These are phyloP conservation scores for Populus hybrid DNA, from an alignment of 441 rosid species.

Conservation along the genomic window DNA sequence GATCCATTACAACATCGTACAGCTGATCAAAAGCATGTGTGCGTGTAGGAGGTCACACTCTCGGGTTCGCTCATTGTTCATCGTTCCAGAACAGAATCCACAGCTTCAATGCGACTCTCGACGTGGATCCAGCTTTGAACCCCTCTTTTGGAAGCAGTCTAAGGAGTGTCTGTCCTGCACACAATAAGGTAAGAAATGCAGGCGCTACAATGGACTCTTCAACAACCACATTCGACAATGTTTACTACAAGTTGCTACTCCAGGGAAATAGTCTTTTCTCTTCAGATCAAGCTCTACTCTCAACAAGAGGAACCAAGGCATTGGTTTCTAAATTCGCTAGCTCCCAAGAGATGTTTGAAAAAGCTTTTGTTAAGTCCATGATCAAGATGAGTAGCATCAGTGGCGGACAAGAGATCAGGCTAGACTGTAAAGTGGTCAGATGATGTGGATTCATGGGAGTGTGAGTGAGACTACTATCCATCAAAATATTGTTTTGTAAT, in stretches of 20 bases:
- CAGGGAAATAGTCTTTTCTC: slow-evolving; percentile 44
- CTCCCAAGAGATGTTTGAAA: slow-evolving; percentile 28
- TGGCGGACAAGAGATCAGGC: slow-evolving; percentile 38
- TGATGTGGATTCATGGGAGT: background rate
- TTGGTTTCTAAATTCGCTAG: slow-evolving; percentile 40
- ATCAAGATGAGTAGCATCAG: slow-evolving; percentile 40
- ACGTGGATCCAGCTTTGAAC: slow-evolving; percentile 44
- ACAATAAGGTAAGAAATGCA: slow-evolving; percentile 37
- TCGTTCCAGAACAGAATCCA: slow-evolving; percentile 57
- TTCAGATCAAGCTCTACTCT: slow-evolving; percentile 54
- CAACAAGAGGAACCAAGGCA: slow-evolving; percentile 26
- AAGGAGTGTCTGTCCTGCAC: slow-evolving; percentile 36
- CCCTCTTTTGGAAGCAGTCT: slow-evolving; percentile 47
- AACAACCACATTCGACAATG: slow-evolving; percentile 44
- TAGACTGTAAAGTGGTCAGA: slow-evolving; percentile 29
- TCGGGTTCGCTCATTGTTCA: slow-evolving; percentile 64
- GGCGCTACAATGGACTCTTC: slow-evolving; percentile 45
- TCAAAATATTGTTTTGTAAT: background rate
- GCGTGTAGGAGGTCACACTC: slow-evolving; percentile 49
- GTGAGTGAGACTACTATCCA: background rate
- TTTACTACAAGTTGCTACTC: slow-evolving; percentile 43
- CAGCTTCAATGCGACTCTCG: slow-evolving; percentile 38
- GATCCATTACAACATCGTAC: background rate
- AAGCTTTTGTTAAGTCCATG: slow-evolving; percentile 44
- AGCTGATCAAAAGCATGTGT: background rate